Evolutionary conservation across 352 stramenopile species (phyloP).

Genomic region (Phytophthora sansomeana): DNA sequence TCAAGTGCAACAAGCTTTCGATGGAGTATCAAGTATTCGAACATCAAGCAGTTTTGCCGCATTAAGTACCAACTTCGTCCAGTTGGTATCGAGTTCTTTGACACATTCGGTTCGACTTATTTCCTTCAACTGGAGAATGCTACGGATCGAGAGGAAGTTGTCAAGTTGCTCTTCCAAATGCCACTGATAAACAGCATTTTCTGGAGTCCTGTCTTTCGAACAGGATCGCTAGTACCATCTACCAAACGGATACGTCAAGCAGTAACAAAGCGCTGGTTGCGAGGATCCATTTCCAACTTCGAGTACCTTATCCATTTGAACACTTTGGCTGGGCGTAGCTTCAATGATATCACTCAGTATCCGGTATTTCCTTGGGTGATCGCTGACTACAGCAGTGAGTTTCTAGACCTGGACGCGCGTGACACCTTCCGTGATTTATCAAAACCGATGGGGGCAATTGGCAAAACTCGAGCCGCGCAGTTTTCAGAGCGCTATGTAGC

Average conservation of each 20-base stretch:
- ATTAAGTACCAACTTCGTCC: slow-evolving; percentile 85
- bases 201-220: slow-evolving; percentile 75
- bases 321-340: slow-evolving; percentile 94
- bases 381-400: slow-evolving; percentile 87
- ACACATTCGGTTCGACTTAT: slow-evolving; percentile 70
- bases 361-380: slow-evolving; percentile 97
- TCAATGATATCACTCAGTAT: slow-evolving; percentile 99
- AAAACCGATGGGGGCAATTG: slow-evolving; percentile 95
- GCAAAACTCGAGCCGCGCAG: slow-evolving; percentile 76
- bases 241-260: slow-evolving; percentile 74
- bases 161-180: slow-evolving; percentile 82
- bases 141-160: slow-evolving; percentile 64
- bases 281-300: slow-evolving; percentile 88
- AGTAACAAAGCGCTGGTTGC: slow-evolving; percentile 77
- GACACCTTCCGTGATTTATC: slow-evolving; percentile 93
- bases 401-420: slow-evolving; percentile 85
- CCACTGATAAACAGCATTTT: slow-evolving; percentile 85
- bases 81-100: slow-evolving; percentile 81
- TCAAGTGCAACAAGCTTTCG: slow-evolving; percentile 28
- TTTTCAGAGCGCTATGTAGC: slow-evolving; percentile 89
- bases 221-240: slow-evolving; percentile 65
- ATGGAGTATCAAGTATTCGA: slow-evolving; percentile 71
- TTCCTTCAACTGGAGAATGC: slow-evolving; percentile 76
- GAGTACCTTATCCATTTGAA: slow-evolving; percentile 98
- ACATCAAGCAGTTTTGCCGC: slow-evolving; percentile 79